Evolutionary conservation across 345 rosid genomes (phyloP).

Genomic region (Acer campestre): DNA sequence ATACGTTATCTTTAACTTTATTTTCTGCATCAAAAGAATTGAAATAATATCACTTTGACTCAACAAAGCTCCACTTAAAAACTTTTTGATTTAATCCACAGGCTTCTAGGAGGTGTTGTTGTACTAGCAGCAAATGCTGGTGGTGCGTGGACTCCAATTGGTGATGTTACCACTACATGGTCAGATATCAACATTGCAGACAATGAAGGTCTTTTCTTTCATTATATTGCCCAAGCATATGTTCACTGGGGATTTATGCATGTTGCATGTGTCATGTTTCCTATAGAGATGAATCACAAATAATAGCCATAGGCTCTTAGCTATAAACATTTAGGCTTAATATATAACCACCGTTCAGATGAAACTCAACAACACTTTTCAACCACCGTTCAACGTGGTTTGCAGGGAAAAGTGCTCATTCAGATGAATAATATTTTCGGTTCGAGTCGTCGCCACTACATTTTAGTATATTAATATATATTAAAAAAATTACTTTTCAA

Average conservation of each 20-base stretch:
- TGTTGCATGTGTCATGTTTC: too few species aligned
- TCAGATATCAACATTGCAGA: conserved; percentile 79
- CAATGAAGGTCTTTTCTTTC: conserved; percentile 66
- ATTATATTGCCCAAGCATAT: neutral
- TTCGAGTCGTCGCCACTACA: too few species aligned
- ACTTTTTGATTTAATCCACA: conserved; percentile 30
- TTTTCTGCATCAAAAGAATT: conserved; percentile 29
- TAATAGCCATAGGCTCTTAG: too few species aligned
- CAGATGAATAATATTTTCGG: too few species aligned
- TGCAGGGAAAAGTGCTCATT: too few species aligned
- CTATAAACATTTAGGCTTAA: neutral
- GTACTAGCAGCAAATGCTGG: conserved; percentile 98
- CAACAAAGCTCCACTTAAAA: neutral
- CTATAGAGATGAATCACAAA: too few species aligned
- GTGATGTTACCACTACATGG: conserved; percentile 99
- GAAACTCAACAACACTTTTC: too few species aligned
- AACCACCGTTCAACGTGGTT: too few species aligned
- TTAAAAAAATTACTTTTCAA: too few species aligned
- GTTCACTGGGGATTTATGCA: neutral
- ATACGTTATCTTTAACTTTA: neutral
- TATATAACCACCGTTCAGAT: too few species aligned
- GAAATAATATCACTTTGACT: neutral
- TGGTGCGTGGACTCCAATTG: conserved; percentile 99
- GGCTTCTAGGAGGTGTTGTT: conserved; percentile 93
- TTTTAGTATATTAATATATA: too few species aligned